Conservation (phyloP, 106 monocot species). For the Xerophyta viscosa region DNA sequence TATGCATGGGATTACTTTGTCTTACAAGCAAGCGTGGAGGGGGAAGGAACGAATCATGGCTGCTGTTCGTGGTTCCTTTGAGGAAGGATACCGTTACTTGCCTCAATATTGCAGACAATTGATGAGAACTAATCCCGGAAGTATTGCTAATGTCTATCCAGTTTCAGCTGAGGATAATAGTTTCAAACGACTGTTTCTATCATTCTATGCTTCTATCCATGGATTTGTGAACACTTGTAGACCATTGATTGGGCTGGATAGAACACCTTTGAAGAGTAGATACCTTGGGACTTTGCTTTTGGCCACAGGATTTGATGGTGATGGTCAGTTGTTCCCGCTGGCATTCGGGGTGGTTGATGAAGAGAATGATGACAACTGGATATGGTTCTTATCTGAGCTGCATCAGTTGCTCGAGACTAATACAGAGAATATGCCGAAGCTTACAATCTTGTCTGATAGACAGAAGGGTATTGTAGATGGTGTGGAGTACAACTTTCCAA, state of each 20-base stretch:
- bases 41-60: constrained; percentile 98
- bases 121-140: constrained; percentile 74
- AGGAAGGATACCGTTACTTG: constrained; percentile 86
- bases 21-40: constrained; percentile 97
- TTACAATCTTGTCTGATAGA: constrained; percentile 84
- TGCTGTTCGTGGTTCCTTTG: constrained; percentile 87
- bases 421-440: constrained; percentile 95
- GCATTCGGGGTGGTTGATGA: constrained; percentile 98
- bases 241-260: constrained; percentile 84
- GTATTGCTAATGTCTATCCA: constrained; percentile 74
- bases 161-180: constrained; percentile 69
- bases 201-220: constrained; percentile 84
- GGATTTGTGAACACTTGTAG: constrained; percentile 92
- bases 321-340: constrained; percentile 89
- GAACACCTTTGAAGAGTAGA: constrained; percentile 81
- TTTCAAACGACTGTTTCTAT: constrained; percentile 74
- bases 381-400: constrained; percentile 93
- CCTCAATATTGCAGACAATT: constrained; percentile 92
- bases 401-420: constrained; percentile 72
- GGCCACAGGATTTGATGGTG: constrained; percentile 94
- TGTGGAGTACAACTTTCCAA: constrained; percentile 93
- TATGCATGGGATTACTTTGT: constrained; percentile 87
- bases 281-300: constrained; percentile 93
- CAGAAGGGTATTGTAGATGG: constrained; percentile 87
- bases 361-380: constrained; percentile 94